Conservation (phyloP, 2,329 filamentous ascomycete species). For the Neofusicoccum laricinum region DNA sequence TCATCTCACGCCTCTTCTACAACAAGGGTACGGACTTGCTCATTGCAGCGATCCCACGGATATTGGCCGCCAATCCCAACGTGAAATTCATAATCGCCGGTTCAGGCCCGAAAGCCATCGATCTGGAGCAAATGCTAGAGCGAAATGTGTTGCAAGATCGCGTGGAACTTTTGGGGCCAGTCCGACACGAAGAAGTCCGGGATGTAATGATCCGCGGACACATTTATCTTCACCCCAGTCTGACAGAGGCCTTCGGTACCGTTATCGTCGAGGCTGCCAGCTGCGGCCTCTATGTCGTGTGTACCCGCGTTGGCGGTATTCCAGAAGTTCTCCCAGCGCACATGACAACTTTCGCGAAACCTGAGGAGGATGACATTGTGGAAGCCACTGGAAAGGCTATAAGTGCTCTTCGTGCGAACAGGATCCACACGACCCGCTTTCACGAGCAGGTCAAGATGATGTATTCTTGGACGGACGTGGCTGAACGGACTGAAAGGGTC, state of each 20-base stretch:
- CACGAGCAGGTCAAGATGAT: constrained; percentile 97
- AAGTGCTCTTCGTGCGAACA: constrained; percentile 76
- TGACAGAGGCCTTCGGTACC: constrained; percentile 96
- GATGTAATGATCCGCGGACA: constrained; percentile 97
- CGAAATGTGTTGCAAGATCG: constrained; percentile 90
- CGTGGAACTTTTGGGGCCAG: constrained; percentile 85
- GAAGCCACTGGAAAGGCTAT: constrained; percentile 87
- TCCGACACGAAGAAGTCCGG: constrained; percentile 93
- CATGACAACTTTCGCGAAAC: constrained; percentile 97
- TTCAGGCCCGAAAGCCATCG: constrained; percentile 93
- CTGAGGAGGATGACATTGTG: constrained; percentile 93
- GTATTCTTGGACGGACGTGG: constrained; percentile 98
- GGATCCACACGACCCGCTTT: constrained; percentile 87
- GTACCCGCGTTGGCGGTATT: constrained; percentile 93
- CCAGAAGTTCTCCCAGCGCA: constrained; percentile 92
- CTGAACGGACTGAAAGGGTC: constrained; percentile 86
- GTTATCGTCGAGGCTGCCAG: constrained; percentile 96
- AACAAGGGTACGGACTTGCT: constrained; percentile 97
- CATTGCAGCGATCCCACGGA: constrained; percentile 92
- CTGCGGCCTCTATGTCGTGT: constrained; percentile 94
- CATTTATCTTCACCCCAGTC: constrained; percentile 90
- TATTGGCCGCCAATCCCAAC: constrained; percentile 83
- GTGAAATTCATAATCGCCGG: constrained; percentile 97
- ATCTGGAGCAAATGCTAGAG: constrained; percentile 97
- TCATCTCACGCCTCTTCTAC: constrained; percentile 96